Percentiles rank a stretch among this genome's conserved stretches.
phyloP scores from a whole-genome alignment of 768 basidiomycete species.

The Fistulinella prunicolor region DNA sequence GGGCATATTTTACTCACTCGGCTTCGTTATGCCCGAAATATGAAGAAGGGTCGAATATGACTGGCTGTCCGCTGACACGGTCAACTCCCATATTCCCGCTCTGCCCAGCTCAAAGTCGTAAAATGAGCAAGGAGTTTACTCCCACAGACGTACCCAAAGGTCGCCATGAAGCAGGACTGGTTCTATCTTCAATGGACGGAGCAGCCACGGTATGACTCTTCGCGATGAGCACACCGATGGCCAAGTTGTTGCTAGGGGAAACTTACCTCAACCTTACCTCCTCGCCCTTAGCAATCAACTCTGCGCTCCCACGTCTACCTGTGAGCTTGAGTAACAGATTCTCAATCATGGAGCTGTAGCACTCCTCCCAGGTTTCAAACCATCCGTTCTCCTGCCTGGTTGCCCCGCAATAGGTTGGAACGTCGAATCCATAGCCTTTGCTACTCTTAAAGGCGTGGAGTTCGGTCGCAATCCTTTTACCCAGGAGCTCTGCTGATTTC shows the following conservation, averaged over 20 bases:
- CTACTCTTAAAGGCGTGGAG: constrained; percentile 55
- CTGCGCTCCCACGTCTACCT: constrained; percentile 39
- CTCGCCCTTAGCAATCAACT: constrained; percentile 51
- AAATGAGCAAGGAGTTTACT: neutral
- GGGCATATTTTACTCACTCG: constrained; percentile 51
- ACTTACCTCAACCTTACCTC: constrained; percentile 47
- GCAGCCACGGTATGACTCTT: constrained; percentile 73
- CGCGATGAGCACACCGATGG: constrained; percentile 5
- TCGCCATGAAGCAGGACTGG: constrained; percentile 79
- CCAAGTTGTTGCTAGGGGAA: neutral
- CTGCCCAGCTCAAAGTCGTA: constrained; percentile 33
- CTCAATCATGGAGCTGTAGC: constrained; percentile 59
- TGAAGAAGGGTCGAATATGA: constrained; percentile 77
- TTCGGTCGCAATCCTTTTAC: constrained; percentile 61
- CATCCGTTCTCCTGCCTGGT: constrained; percentile 72
- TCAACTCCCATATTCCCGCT: constrained; percentile 74
- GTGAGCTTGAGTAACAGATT: constrained; percentile 51
- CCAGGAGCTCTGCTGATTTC: constrained; percentile 48
- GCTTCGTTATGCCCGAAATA: constrained; percentile 81
- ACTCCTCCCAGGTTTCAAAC: constrained; percentile 68
- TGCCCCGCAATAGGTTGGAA: constrained; percentile 75
- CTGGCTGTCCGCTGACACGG: constrained; percentile 47
- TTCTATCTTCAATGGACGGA: constrained; percentile 52
- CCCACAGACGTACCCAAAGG: constrained; percentile 59
- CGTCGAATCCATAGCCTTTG: constrained; percentile 63